A percentile compares a stretch with the other conserved stretches of the same genome.
phyloP scores from a whole-genome alignment of 305 asterid genomes.

The Fraxinus paxiana region DNA sequence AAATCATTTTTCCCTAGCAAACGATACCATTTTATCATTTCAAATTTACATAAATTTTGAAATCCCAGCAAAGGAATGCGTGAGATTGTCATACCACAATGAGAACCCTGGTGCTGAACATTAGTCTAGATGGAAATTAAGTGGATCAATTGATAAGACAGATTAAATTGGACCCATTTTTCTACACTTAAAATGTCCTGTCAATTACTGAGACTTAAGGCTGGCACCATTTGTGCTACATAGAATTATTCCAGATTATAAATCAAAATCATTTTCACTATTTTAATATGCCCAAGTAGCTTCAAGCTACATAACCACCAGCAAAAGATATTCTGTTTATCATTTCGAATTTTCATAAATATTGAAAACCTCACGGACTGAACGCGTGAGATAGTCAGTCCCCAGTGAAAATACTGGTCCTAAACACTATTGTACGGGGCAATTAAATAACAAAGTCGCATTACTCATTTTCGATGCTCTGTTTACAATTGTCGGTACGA shows the following conservation, averaged over 20 bases:
- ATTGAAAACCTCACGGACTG: neutral
- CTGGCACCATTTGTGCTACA: neutral
- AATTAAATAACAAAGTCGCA: neutral
- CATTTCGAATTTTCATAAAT: neutral
- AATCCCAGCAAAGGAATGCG: neutral
- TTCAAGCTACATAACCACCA: neutral
- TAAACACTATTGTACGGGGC: neutral
- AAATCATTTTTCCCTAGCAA: neutral
- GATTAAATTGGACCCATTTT: neutral
- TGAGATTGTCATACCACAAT: neutral
- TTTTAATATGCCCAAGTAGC: neutral
- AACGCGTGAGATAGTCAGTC: neutral
- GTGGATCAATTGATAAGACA: neutral
- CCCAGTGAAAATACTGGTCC: neutral
- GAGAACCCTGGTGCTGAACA: neutral
- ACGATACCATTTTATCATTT: neutral
- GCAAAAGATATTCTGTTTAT: neutral
- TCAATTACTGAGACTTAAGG: neutral
- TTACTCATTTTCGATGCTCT: neutral
- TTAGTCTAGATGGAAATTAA: neutral
- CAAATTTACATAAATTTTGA: neutral
- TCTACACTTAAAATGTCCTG: neutral
- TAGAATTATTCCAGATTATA: neutral
- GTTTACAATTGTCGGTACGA: neutral
- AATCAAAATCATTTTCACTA: neutral